Percentiles rank a stretch among this genome's conserved stretches.
Evolutionary conservation across 306 rosid genomes (phyloP).

Genomic region (Crotalaria pallida): DNA sequence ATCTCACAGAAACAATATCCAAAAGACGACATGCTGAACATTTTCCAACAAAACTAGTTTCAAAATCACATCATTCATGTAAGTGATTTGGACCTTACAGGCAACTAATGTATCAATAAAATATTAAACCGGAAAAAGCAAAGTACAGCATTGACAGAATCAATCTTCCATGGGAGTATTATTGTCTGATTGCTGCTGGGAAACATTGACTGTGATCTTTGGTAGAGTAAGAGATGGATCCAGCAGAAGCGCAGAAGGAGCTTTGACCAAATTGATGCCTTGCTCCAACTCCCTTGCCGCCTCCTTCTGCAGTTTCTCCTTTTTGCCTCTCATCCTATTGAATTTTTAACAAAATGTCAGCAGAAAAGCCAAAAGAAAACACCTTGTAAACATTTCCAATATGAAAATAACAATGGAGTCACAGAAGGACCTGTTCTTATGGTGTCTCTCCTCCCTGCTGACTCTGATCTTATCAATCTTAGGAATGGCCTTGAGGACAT

Average conservation of each 20-base stretch:
- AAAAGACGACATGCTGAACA: background rate
- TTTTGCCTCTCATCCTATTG: conserved; percentile 51
- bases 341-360: conserved; percentile 5
- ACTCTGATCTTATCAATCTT: conserved; percentile 67
- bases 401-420: background rate
- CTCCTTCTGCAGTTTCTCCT: conserved; percentile 26
- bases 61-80: background rate
- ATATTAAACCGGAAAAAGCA: background rate
- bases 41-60: background rate
- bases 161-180: conserved; percentile 62
- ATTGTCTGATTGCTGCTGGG: conserved; percentile 30
- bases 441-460: conserved; percentile 44
- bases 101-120: background rate
- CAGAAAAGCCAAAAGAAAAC: conserved; percentile 1
- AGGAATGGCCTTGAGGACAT: conserved; percentile 64
- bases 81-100: background rate
- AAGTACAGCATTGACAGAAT: conserved; percentile 18
- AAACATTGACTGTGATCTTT: conserved; percentile 50
- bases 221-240: conserved; percentile 49
- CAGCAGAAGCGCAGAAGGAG: conserved; percentile 42
- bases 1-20: background rate
- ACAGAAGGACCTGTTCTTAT: conserved; percentile 41
- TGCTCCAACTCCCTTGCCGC: conserved; percentile 44
- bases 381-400: background rate
- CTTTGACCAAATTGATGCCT: conserved; percentile 46